Conservation (phyloP, 805 yeast species). For the Tetrapisispora fleetii region DNA sequence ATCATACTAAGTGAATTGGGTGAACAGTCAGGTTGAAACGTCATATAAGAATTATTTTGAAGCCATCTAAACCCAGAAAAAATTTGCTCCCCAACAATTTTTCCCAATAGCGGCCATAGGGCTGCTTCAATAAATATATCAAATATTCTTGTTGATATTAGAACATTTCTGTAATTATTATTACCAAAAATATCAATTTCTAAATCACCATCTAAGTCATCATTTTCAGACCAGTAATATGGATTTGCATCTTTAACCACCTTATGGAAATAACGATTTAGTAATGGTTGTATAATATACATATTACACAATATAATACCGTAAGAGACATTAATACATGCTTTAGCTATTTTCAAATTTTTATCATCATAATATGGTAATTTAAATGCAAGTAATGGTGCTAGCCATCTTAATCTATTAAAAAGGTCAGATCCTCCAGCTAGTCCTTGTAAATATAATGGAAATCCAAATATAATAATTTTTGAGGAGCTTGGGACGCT, state of each 20-base stretch:
- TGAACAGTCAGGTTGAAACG: constrained; percentile 6
- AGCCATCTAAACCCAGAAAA: constrained; percentile 6
- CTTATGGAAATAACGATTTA: constrained; percentile 6
- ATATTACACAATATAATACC: constrained; percentile 5
- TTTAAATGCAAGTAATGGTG: constrained; percentile 8
- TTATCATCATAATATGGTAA: background rate
- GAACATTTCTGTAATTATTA: constrained; percentile 7
- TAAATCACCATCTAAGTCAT: background rate
- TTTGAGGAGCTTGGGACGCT: constrained; percentile 13
- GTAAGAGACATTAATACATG: constrained; percentile 3
- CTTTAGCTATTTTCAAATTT: background rate
- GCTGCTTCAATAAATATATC: constrained; percentile 11
- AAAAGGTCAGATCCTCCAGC: constrained; percentile 4
- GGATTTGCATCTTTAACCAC: constrained; percentile 8
- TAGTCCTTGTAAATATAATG: constrained; percentile 9
- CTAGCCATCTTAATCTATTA: constrained; percentile 11
- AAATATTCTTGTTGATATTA: constrained; percentile 11
- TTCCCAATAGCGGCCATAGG: constrained; percentile 18
- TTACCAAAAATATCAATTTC: background rate
- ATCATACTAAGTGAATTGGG: constrained; percentile 18
- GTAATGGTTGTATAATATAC: constrained; percentile 5
- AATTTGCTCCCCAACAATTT: constrained; percentile 8
- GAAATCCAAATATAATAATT: constrained; percentile 15
- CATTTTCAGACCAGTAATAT: constrained; percentile 2
- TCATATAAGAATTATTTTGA: constrained; percentile 3